Conservation (phyloP, 2,329 filamentous ascomycete genomes). For the Teratosphaeria zuluensis region DNA sequence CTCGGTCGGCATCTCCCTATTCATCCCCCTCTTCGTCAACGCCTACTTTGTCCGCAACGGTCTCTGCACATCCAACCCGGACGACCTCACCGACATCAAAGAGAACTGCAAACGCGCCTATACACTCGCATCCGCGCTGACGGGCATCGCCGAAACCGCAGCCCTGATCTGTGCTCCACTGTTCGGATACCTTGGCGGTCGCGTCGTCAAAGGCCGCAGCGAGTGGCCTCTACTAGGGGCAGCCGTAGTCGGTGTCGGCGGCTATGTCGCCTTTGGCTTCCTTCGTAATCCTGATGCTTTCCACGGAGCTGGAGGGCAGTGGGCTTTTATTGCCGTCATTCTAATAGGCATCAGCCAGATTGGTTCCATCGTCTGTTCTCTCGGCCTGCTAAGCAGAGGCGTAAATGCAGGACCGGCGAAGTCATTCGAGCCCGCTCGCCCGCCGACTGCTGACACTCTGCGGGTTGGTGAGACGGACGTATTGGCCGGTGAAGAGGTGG, state of each 20-base stretch:
- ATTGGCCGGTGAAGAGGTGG: slow-evolving; percentile 13
- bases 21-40: slow-evolving; percentile 88
- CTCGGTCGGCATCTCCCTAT: slow-evolving; percentile 88
- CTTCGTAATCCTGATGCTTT: slow-evolving; percentile 64
- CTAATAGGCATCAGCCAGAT: slow-evolving; percentile 90
- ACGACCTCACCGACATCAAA: slow-evolving; percentile 55
- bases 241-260: slow-evolving; percentile 62
- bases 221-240: slow-evolving; percentile 68
- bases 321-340: slow-evolving; percentile 58
- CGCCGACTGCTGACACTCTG: slow-evolving; percentile 6
- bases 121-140: slow-evolving; percentile 74
- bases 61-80: slow-evolving; percentile 53
- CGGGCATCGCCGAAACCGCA: slow-evolving; percentile 77
- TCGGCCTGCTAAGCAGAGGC: slow-evolving; percentile 77
- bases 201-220: slow-evolving; percentile 38
- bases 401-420: slow-evolving; percentile 37
- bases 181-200: slow-evolving; percentile 77
- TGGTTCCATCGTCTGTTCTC: slow-evolving; percentile 87
- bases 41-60: slow-evolving; percentile 76
- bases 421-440: slow-evolving; percentile 9
- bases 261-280: slow-evolving; percentile 68
- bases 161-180: slow-evolving; percentile 76
- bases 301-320: slow-evolving; percentile 50
- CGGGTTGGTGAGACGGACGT: slow-evolving; percentile 8
- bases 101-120: slow-evolving; percentile 79